A percentile compares a stretch with the other conserved stretches of the same genome.
phyloP scores from a whole-genome alignment of 1,139 yeast genomes.

The Sugiyamaella paludigena region DNA sequence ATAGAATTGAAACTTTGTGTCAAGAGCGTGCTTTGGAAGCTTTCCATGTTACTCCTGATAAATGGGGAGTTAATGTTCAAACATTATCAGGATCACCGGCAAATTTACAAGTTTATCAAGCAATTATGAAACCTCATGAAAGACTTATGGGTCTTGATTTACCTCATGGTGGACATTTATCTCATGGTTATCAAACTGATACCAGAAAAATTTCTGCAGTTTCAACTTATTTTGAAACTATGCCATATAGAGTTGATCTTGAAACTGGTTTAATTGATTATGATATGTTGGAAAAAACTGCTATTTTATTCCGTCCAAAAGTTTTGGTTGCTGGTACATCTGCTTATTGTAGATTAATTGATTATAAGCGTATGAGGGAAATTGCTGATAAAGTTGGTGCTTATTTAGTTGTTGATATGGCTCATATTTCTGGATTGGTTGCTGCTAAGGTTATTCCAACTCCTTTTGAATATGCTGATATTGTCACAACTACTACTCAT shows the following conservation, averaged over 20 bases:
- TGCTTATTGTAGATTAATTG: constrained; percentile 89
- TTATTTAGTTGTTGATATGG: constrained; percentile 90
- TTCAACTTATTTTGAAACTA: constrained; percentile 92
- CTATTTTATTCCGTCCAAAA: constrained; percentile 87
- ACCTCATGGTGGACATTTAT: constrained; percentile 96
- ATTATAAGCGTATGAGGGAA: constrained; percentile 81
- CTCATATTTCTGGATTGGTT: constrained; percentile 91
- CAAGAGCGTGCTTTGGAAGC: constrained; percentile 90
- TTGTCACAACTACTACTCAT: constrained; percentile 96
- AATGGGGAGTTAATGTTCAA: constrained; percentile 97
- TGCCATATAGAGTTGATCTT: constrained; percentile 90
- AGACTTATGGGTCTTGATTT: constrained; percentile 94
- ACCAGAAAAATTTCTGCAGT: constrained; percentile 84
- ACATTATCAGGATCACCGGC: constrained; percentile 96
- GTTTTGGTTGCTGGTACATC: constrained; percentile 95
- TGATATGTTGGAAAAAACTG: constrained; percentile 80
- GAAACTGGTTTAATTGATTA: constrained; percentile 89
- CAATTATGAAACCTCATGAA: constrained; percentile 87
- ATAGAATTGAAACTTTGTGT: constrained; percentile 83
- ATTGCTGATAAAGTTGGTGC: constrained; percentile 95
- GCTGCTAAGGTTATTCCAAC: constrained; percentile 91
- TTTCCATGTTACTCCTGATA: constrained; percentile 65
- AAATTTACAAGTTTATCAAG: constrained; percentile 87
- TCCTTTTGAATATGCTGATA: constrained; percentile 92
- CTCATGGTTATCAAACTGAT: constrained; percentile 93